These are phyloP conservation scores for Sanchytrium tribonematis DNA, from an alignment of 371 early-diverging fungal genomes.

Conservation along the genomic window DNA sequence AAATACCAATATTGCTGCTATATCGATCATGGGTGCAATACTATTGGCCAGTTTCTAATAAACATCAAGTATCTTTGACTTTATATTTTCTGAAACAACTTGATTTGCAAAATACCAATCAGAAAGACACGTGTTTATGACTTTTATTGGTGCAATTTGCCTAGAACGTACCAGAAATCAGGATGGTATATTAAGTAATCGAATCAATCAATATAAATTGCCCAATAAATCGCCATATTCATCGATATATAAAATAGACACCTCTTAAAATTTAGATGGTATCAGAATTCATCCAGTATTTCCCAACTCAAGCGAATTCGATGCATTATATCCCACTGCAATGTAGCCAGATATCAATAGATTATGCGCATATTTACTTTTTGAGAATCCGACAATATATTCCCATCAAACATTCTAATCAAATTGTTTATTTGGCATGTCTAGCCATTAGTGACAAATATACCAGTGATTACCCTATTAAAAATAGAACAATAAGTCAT, in stretches of 20 bases:
- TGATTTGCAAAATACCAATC: not conserved
- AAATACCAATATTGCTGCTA: not conserved
- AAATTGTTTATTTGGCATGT: not conserved
- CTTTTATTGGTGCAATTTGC: not conserved
- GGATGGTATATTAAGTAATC: not conserved
- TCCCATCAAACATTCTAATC: not conserved
- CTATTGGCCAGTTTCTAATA: too few relatives aligned
- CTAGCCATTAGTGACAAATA: not conserved
- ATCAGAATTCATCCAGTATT: not conserved
- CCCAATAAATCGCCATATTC: not conserved
- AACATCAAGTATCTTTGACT: not conserved
- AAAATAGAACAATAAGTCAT: not conserved
- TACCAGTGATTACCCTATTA: not conserved
- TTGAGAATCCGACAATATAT: not conserved
- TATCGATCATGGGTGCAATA: too few relatives aligned
- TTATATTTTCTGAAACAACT: not conserved
- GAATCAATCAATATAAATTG: not conserved
- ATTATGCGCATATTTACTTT: not conserved
- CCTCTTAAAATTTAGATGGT: not conserved
- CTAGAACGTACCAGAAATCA: not conserved
- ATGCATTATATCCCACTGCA: too few relatives aligned
- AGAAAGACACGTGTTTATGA: not conserved
- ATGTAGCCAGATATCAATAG: too few relatives aligned
- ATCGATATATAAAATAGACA: not conserved
- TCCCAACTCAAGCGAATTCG: too few relatives aligned